These are phyloP conservation scores for Backusella sp. DNA, from an alignment of 192 early-diverging fungal genomes.

Conservation along the genomic window DNA sequence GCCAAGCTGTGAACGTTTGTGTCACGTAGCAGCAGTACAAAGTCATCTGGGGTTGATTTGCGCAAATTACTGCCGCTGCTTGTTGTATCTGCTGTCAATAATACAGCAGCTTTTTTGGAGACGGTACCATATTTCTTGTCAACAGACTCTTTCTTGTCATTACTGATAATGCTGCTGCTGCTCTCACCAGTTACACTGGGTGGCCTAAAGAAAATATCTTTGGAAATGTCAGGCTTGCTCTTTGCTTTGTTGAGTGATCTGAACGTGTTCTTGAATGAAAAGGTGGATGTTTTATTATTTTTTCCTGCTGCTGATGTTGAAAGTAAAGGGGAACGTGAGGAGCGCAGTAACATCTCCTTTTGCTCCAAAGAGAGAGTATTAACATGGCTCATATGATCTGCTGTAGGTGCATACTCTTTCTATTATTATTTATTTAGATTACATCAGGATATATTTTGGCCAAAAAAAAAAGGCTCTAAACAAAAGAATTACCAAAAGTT, in stretches of 20 bases:
- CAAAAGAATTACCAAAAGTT: conserved; percentile 23
- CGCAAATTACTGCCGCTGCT: background rate
- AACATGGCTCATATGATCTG: conserved; percentile 21
- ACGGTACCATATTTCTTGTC: background rate
- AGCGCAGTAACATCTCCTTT: conserved; percentile 22
- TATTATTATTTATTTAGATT: conserved; percentile 4
- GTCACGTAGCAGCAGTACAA: conserved; percentile 12
- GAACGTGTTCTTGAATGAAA: conserved; percentile 14
- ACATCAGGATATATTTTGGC: background rate
- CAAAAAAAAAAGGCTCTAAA: background rate
- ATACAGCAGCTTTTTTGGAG: background rate
- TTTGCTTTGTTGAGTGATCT: conserved; percentile 1
- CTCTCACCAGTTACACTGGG: background rate
- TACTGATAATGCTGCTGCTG: background rate
- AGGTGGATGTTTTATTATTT: conserved; percentile 19
- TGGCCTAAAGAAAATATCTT: background rate
- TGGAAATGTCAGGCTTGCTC: background rate
- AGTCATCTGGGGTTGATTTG: conserved; percentile 25
- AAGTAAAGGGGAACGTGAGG: conserved; percentile 13
- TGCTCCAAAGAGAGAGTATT: conserved; percentile 21
- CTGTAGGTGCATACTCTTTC: conserved; percentile 29
- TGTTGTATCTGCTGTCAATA: background rate
- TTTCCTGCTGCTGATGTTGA: background rate
- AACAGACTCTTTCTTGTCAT: background rate
- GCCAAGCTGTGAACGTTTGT: conserved; percentile 25